These are phyloP conservation scores for Leccinum subgranulosum DNA, from an alignment of 768 basidiomycete genomes.

Conservation along the genomic window DNA sequence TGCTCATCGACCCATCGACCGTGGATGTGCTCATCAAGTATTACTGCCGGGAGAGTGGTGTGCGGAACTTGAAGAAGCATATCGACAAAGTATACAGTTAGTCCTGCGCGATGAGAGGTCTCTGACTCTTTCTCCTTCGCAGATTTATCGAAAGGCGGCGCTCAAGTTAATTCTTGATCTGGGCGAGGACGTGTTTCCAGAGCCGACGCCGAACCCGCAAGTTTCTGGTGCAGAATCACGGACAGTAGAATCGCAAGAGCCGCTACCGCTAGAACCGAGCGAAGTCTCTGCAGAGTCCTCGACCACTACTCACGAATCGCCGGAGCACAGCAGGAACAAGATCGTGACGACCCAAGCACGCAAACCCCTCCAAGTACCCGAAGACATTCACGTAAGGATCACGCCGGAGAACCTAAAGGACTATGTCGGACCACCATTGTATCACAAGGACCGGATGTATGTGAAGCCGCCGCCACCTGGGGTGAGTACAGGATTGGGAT, in stretches of 20 bases:
- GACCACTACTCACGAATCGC: constrained; percentile 15
- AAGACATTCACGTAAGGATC: constrained; percentile 74
- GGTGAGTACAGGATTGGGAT: constrained; percentile 93
- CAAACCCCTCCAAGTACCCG: constrained; percentile 78
- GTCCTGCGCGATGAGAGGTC: not conserved
- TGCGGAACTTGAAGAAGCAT: constrained; percentile 95
- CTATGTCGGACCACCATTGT: constrained; percentile 94
- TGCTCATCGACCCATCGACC: constrained; percentile 69
- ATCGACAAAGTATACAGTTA: constrained; percentile 84
- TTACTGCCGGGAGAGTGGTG: constrained; percentile 96
- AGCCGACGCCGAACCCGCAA: constrained; percentile 42
- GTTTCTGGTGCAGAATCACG: constrained; percentile 18
- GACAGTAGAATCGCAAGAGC: constrained; percentile 53
- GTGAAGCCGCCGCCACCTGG: constrained; percentile 77
- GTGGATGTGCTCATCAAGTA: constrained; percentile 92
- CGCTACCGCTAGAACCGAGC: constrained; percentile 38
- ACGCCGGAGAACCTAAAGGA: constrained; percentile 88
- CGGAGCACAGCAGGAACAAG: constrained; percentile 35
- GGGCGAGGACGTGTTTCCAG: constrained; percentile 82
- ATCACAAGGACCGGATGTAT: constrained; percentile 94
- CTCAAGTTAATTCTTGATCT: constrained; percentile 87
- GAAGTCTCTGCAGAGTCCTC: constrained; percentile 15
- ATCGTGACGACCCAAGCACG: constrained; percentile 75
- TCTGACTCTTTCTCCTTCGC: constrained; percentile 1
- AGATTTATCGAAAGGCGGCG: constrained; percentile 98